Base-by-base conservation (phyloP, 331 rosid genomes). In the Malus hybrid region DNA sequence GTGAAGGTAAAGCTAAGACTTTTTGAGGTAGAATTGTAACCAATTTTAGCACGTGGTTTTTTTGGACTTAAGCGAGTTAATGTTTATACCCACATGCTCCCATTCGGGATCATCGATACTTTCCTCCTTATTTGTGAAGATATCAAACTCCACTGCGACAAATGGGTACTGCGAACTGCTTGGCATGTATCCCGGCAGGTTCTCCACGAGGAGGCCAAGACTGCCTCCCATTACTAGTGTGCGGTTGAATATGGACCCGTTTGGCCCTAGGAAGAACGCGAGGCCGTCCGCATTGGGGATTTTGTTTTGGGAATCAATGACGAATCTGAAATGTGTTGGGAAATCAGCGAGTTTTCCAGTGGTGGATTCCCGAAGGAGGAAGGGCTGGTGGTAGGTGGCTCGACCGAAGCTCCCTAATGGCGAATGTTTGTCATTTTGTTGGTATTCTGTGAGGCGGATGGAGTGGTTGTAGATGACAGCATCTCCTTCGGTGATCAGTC, bases 121-220 rank as follows among this genome's bases (percentile, higher is more conserved):
- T 20, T 13, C 33, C n/a, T 5, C 3, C 46, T 22, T 18, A 13
- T 46, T 42, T 19, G 0, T 11, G 12, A 0, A 27, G 7, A 46
- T 69, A 15, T 69, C 73, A 5, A 69, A 69, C 59, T 69, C 73
- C 34, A 69, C 73, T 3, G 60, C 73, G 19, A 46, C 73, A 69
- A 69, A 69, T 8, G 73, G 60, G 36, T 69, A 69, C 73, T 7
- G 13, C 1, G 42, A 6, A 36, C 42, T 36, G 10, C 42, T 36
- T 36, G 42, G 42, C 42, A 16, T 31, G 7, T 7, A 3, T 65
- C 13, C 14, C 12, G 27, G 18, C 22, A 9, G 27, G 33, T 44
- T 6, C 27, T 6, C 10, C 20, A 68, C 56, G 6, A 36, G 57
- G 24, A 69, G 73, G 60, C 60, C 73, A 16, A 69, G 39, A 5